These are phyloP conservation scores for Acacia confusa DNA, from an alignment of 306 rosid genomes.

Conservation along the genomic window DNA sequence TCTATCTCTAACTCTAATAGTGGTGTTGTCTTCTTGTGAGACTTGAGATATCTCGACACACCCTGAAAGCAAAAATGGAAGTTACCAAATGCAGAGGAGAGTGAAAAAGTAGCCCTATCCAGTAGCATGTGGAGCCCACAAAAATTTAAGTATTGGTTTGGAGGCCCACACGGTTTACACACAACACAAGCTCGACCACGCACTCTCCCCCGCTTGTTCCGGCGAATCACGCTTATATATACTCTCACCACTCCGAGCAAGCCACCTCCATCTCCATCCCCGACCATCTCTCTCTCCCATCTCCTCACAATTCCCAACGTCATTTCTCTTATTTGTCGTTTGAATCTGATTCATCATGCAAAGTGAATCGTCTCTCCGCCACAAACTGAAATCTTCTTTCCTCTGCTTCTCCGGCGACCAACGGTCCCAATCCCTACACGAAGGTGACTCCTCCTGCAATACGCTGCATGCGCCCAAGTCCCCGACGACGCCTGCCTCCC, in stretches of 20 bases:
- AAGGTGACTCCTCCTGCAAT: slow-evolving; percentile 15
- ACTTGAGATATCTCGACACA: no score
- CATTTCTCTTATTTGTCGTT: background rate
- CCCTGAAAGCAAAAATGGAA: background rate
- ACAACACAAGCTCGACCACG: slow-evolving; percentile 39
- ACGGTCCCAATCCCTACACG: background rate
- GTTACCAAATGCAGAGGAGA: background rate
- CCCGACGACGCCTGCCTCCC: slow-evolving; percentile 10
- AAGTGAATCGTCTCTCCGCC: slow-evolving; percentile 14
- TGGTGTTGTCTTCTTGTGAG: background rate
- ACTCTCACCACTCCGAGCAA: background rate
- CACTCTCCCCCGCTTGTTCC: background rate
- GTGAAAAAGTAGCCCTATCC: background rate
- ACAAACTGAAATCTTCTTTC: slow-evolving; percentile 35
- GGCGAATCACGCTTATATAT: no score
- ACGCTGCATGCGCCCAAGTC: background rate
- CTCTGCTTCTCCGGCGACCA: slow-evolving; percentile 33
- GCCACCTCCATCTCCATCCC: background rate
- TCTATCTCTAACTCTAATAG: background rate
- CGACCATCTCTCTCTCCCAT: background rate
- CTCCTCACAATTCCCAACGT: background rate
- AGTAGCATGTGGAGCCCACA: background rate
- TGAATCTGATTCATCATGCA: slow-evolving; percentile 3
- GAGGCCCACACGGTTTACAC: slow-evolving; percentile 15
- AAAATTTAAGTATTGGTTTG: background rate